A percentile compares a stretch with the other conserved stretches of the same genome.
Evolutionary conservation across 2,329 filamentous ascomycete genomes (phyloP).

Genomic region (Colletotrichum magnum): DNA sequence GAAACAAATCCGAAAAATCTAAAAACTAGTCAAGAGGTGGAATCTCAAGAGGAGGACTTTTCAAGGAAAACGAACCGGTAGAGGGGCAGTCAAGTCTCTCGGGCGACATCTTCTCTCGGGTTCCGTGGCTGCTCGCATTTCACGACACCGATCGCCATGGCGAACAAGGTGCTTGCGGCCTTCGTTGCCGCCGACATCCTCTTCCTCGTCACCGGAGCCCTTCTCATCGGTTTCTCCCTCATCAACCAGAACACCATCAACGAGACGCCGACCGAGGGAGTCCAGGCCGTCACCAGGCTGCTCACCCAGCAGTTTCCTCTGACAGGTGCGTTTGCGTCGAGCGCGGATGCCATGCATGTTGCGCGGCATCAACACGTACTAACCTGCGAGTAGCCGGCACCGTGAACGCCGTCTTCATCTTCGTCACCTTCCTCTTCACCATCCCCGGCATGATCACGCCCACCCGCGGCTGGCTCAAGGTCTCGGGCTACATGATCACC

Average conservation of each 20-base stretch:
- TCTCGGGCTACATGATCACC: constrained; percentile 76
- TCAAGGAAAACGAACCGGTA: constrained; percentile 6
- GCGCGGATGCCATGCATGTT: background rate
- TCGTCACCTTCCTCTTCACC: constrained; percentile 78
- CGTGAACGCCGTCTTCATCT: constrained; percentile 79
- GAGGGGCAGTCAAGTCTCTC: constrained; percentile 42
- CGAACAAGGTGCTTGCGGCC: constrained; percentile 67
- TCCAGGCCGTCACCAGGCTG: constrained; percentile 64
- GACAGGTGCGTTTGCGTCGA: constrained; percentile 51
- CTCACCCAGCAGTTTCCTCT: constrained; percentile 69
- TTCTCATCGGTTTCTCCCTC: constrained; percentile 70
- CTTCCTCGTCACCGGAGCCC: constrained; percentile 67
- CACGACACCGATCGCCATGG: constrained; percentile 56
- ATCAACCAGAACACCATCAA: constrained; percentile 63
- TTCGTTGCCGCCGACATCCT: constrained; percentile 64
- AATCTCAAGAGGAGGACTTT: constrained; percentile 23
- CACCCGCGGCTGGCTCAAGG: constrained; percentile 78
- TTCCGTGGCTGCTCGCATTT: constrained; percentile 43
- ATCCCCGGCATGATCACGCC: constrained; percentile 80
- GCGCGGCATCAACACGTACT: constrained; percentile 8
- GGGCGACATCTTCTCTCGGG: constrained; percentile 38
- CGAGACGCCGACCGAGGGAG: constrained; percentile 59
- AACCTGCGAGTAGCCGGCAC: constrained; percentile 70
- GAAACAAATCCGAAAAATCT: constrained; percentile 4
- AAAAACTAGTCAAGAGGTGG: constrained; percentile 20